A percentile compares a stretch with the other conserved stretches of the same genome.
These are phyloP conservation scores for Hypoxylon sp. DNA, from an alignment of 2,329 filamentous ascomycete species.

Conservation along the genomic window DNA sequence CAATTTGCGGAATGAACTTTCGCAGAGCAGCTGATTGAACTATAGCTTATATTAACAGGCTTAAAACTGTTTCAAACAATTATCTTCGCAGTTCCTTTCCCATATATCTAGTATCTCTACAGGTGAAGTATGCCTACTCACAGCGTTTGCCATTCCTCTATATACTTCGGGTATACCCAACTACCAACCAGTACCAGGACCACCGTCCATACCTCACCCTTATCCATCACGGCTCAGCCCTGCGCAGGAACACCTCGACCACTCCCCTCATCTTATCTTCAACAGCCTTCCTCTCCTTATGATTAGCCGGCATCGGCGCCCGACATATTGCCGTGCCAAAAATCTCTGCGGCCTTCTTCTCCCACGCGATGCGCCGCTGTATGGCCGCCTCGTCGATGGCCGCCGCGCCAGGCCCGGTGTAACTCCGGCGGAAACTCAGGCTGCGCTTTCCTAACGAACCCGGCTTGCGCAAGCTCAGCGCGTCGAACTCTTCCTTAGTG, in stretches of 20 bases:
- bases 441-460: constrained; percentile 56
- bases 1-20: no score
- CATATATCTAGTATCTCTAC: neutral
- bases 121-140: neutral
- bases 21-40: neutral
- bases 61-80: no score
- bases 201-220: neutral
- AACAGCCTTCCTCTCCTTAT: constrained; percentile 67
- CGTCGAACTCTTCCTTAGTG: constrained; percentile 53
- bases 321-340: constrained; percentile 75
- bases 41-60: neutral
- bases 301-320: constrained; percentile 50
- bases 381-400: constrained; percentile 58
- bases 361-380: constrained; percentile 68
- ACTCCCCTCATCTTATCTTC: constrained; percentile 75
- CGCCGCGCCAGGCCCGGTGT: constrained; percentile 35
- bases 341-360: constrained; percentile 71
- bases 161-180: neutral
- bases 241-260: constrained; percentile 75
- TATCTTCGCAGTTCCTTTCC: neutral
- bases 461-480: constrained; percentile 45
- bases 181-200: neutral
- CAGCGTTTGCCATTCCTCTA: neutral
- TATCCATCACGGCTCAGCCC: constrained; percentile 34
- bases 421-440: constrained; percentile 58